These are phyloP conservation scores for Glonium stellatum DNA, from an alignment of 495 filamentous ascomycete genomes.

Conservation along the genomic window DNA sequence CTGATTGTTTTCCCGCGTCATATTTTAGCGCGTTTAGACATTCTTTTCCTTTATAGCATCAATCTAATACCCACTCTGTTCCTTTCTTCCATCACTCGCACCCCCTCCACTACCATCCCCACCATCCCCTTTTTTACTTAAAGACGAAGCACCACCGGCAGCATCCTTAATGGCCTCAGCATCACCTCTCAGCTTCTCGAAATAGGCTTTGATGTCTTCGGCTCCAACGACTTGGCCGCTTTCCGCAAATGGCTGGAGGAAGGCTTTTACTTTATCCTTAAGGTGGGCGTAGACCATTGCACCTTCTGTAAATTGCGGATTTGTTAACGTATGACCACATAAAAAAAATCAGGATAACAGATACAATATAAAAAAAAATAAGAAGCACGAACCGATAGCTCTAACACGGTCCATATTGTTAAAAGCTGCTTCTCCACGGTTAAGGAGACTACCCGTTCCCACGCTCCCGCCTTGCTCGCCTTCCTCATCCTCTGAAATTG, in stretches of 20 bases:
- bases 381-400: conserved; percentile 50
- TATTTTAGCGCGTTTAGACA: too few relatives aligned
- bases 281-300: conserved; percentile 96
- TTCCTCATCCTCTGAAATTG: conserved; percentile 57
- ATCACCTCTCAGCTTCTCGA: conserved; percentile 87
- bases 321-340: neutral
- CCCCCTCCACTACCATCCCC: conserved; percentile 29
- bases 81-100: conserved; percentile 25
- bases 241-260: conserved; percentile 88
- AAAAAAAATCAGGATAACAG: neutral
- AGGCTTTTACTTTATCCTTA: conserved; percentile 86
- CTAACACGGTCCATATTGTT: conserved; percentile 83
- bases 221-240: conserved; percentile 76
- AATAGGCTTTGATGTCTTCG: conserved; percentile 93
- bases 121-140: conserved; percentile 37
- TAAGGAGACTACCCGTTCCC: conserved; percentile 67
- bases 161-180: conserved; percentile 49
- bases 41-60: too few relatives aligned
- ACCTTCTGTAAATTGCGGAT: conserved; percentile 51
- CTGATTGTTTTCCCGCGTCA: too few relatives aligned
- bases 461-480: conserved; percentile 47
- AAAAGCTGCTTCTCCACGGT: conserved; percentile 83
- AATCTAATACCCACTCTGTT: conserved; percentile 31
- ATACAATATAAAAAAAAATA: too few relatives aligned
- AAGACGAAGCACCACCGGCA: conserved; percentile 31